phyloP scores from a whole-genome alignment of 2,329 filamentous ascomycete species.

The Neopestalotiopsis rosae region DNA sequence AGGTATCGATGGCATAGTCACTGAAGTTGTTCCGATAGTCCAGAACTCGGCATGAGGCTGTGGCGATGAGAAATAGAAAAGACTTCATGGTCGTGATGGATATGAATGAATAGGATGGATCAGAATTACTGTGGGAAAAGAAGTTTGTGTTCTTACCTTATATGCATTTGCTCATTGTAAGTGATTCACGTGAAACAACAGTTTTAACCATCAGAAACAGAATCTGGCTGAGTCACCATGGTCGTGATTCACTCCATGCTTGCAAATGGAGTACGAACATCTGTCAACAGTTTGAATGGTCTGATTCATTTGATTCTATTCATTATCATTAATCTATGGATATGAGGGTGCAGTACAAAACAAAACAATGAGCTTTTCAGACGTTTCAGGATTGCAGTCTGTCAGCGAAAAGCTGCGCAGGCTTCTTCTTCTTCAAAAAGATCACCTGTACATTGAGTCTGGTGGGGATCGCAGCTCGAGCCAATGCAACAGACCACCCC shows the following conservation, averaged over 20 bases:
- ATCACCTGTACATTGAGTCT: background rate
- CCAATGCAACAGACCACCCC: conserved; percentile 8
- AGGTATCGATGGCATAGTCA: background rate
- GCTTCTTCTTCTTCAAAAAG: background rate
- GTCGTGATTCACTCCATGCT: too few species aligned
- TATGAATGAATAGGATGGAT: too few species aligned
- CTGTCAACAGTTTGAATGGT: too few species aligned
- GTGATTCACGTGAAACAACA: too few species aligned
- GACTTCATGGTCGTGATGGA: background rate
- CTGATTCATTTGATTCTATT: too few species aligned
- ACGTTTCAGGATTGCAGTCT: background rate
- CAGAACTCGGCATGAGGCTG: background rate
- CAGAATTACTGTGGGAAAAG: too few species aligned
- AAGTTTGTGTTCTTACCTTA: too few species aligned
- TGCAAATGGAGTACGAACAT: too few species aligned
- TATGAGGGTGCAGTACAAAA: background rate
- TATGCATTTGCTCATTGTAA: too few species aligned
- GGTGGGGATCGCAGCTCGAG: background rate
- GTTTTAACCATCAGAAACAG: too few species aligned
- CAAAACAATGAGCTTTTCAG: background rate
- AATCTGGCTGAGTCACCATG: too few species aligned
- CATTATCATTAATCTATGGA: too few species aligned
- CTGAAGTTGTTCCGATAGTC: background rate
- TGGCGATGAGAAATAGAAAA: background rate
- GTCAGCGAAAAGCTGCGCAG: background rate